Base-by-base conservation (phyloP, 805 yeast genomes). In the Yamadazyma scolyti region DNA sequence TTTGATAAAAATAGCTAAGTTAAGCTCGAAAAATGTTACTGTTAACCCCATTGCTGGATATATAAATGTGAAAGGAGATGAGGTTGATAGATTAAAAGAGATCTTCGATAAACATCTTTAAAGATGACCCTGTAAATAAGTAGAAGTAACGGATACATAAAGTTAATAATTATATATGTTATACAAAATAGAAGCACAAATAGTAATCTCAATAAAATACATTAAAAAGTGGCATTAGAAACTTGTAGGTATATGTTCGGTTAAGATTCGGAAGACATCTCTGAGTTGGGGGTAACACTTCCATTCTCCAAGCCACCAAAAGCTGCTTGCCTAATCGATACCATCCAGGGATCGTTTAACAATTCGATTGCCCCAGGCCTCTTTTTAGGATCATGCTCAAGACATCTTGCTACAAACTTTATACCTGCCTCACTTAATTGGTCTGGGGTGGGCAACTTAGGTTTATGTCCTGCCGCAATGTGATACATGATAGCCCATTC, bases 401-500 rank as follows among this genome's bases (percentile, higher is more conserved):
- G 66, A 54, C 96, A 85, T 42, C 79, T 71, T 9, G 75, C 65
- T 42, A 93, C 58, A 54, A 93, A 89, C 14, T 66, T 65, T 30
- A 67, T 71, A 11, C 98, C 97, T 9, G 68, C 75, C 10, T 68
- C 72, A 43, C 93, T 79, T 32, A 93, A 64, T 56, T 87, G 96
- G 37, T 82, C 93, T 1, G 69, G 58, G 0, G 77, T 55, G 4
- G 98, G 98, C 31, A 90, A 65, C 46, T 76, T 87, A 0, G 98
- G 98, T 36, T 77, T 69, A 52, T 86, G 93, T 1, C 96, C 96
- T 2, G 95, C 94, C 0, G 97, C 97, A 50, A 93, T 93, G 54
- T 87, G 96, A 51, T 89, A 93, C 97, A 93, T 90, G 30, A 93
- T 85, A 2, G 97, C 96, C 94, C 94, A 93, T 52, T 90, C 97